phyloP scores from a whole-genome alignment of 2,329 filamentous ascomycete genomes.

The Cercospora nicotianae region DNA sequence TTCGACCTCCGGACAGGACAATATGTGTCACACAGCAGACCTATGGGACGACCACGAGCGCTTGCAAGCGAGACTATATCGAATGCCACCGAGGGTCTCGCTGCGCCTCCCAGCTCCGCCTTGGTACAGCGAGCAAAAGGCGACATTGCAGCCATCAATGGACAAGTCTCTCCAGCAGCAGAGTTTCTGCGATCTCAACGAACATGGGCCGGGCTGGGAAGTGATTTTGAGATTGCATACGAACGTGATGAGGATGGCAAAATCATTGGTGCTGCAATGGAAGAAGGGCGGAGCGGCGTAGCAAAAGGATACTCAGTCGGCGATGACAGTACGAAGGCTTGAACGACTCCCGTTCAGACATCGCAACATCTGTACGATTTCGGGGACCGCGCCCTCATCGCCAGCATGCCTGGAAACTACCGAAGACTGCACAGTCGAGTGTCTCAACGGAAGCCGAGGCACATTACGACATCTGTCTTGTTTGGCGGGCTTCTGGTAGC shows the following conservation, averaged over 20 bases:
- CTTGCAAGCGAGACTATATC: not conserved
- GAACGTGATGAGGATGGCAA: constrained; percentile 57
- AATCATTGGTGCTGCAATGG: constrained; percentile 63
- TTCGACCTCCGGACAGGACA: constrained; percentile 89
- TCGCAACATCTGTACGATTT: no score
- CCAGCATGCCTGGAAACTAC: no score
- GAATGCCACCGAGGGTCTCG: not conserved
- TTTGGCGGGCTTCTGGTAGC: no score
- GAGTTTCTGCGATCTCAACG: constrained; percentile 79
- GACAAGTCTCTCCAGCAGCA: constrained; percentile 85
- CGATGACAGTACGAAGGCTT: constrained; percentile 41
- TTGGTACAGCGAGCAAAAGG: constrained; percentile 66
- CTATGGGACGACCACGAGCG: constrained; percentile 54
- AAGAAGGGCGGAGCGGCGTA: constrained; percentile 83
- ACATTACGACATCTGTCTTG: no score
- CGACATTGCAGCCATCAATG: constrained; percentile 78
- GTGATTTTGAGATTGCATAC: constrained; percentile 68
- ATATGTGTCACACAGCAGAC: constrained; percentile 75
- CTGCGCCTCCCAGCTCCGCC: constrained; percentile 42
- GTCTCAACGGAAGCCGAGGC: no score
- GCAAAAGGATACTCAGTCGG: constrained; percentile 85
- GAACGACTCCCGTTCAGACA: no score
- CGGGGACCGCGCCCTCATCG: no score
- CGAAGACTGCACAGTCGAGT: no score
- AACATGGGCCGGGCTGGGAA: constrained; percentile 90